Base-by-base conservation (phyloP, 129 eudicot genomes). In the Chrysanthemum lavandulifolium region DNA sequence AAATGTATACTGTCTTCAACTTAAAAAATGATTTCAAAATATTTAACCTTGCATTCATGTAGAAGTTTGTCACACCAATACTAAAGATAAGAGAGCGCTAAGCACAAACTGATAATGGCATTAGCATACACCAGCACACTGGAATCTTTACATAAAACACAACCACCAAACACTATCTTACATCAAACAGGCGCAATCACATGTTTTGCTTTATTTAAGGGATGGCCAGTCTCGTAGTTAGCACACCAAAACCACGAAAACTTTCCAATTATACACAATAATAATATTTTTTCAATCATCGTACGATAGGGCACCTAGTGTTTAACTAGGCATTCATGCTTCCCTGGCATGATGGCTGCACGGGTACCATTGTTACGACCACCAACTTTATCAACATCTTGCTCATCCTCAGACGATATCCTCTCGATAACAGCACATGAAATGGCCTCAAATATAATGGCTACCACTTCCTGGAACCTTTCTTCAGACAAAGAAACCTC, bases 401-500 rank as follows among this genome's bases (percentile, higher is more conserved):
- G 76, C 45, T 84, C 83, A 61, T 90, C 86, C 12, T 57, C 69
- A 2, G 27, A 3, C 56, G 54, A 43, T 56, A 13, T 47, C 43
- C 66, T 78, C 48, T 78, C 78, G 7, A 10, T 7, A 31, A 60
- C 80, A 15, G 65, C 60, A 71, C 67, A 25, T 5, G 77, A 71
- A 45, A 78, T 66, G 47, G 50, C 86, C 54, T 86, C 90, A 43
- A 73, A 51, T 29, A 84, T 55, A 14, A 66, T 71, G 0, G 67
- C 64, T 52, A 73, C 70, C 69, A 90, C 86, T 19, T 85, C 89
- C 40, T 83, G 65, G 58, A 90, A 87, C 82, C 91, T 69, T 75
- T 72, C 86, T 60, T 85, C 89, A 1, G 95, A 83, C 61, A 90
- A 64, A n/a, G 97, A 87, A 68, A 87, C 97, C 78, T 87, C 91